Conservation (phyloP, 2,329 filamentous ascomycete species). For the Xylaria polymorpha region DNA sequence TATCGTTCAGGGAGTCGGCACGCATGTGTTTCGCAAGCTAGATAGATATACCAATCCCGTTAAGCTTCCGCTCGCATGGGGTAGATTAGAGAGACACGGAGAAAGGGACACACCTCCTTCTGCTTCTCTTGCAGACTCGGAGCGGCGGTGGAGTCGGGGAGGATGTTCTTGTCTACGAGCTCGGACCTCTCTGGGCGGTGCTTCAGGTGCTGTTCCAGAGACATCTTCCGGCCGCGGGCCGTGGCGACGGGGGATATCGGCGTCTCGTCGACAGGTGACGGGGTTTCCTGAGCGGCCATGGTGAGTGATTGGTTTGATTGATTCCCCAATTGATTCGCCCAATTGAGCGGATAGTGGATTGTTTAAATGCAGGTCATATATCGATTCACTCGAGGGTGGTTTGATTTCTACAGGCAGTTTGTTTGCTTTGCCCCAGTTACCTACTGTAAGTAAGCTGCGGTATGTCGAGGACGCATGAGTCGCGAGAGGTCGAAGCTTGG, state of each 20-base stretch:
- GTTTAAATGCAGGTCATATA: background rate
- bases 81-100: background rate
- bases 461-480: constrained; percentile 4
- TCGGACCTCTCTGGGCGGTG: constrained; percentile 80
- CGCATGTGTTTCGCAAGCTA: constrained; percentile 87
- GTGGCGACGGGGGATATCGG: constrained; percentile 68
- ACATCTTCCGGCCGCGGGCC: constrained; percentile 68
- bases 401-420: background rate
- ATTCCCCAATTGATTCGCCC: background rate
- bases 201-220: constrained; percentile 77
- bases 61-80: background rate
- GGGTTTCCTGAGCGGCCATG: constrained; percentile 52
- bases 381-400: background rate
- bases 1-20: constrained; percentile 86
- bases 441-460: background rate
- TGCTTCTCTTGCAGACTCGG: constrained; percentile 84
- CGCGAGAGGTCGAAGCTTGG: constrained; percentile 3
- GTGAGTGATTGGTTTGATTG: constrained; percentile 1
- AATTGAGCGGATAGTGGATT: background rate
- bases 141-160: constrained; percentile 80
- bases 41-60: background rate
- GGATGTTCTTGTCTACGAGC: constrained; percentile 88
- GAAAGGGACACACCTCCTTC: constrained; percentile 66
- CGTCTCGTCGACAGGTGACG: constrained; percentile 62
- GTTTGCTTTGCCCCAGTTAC: constrained; percentile 2